These are phyloP conservation scores for Pseudogymnoascus pannorum DNA, from an alignment of 2,329 filamentous ascomycete species.

Conservation along the genomic window DNA sequence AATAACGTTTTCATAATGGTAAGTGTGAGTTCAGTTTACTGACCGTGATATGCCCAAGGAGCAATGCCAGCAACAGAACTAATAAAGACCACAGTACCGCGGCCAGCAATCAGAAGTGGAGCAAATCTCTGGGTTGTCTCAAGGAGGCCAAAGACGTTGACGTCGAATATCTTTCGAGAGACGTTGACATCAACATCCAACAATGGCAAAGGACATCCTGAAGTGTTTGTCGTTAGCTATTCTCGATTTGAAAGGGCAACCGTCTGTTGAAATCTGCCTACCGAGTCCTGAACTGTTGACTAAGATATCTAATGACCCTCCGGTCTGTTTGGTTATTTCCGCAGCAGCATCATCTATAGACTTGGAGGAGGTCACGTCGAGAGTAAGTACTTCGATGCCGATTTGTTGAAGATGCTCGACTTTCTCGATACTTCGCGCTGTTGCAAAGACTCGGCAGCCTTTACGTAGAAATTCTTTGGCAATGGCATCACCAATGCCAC, in stretches of 20 bases:
- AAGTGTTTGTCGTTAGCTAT: conserved; percentile 17
- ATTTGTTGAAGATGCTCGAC: conserved; percentile 23
- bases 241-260: conserved; percentile 16
- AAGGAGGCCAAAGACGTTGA: conserved; percentile 29
- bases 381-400: conserved; percentile 28
- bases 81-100: conserved; percentile 37
- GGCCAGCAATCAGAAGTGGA: conserved; percentile 31
- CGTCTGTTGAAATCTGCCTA: conserved; percentile 4
- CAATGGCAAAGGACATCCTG: conserved; percentile 25
- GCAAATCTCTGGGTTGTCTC: conserved; percentile 27
- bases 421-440: conserved; percentile 33
- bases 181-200: conserved; percentile 26
- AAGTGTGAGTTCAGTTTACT: conserved; percentile 28
- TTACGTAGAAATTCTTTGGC: conserved; percentile 31
- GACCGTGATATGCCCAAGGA: conserved; percentile 37
- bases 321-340: conserved; percentile 28
- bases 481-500: conserved; percentile 33
- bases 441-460: conserved; percentile 35
- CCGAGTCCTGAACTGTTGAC: conserved; percentile 38
- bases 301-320: conserved; percentile 34
- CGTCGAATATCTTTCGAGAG: conserved; percentile 26
- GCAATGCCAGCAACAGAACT: conserved; percentile 27
- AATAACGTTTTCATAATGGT: conserved; percentile 14
- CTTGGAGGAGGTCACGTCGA: conserved; percentile 34
- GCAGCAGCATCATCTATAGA: conserved; percentile 31